These are phyloP conservation scores for Alternaria arbusti DNA, from an alignment of 2,329 filamentous ascomycete genomes.

Conservation along the genomic window DNA sequence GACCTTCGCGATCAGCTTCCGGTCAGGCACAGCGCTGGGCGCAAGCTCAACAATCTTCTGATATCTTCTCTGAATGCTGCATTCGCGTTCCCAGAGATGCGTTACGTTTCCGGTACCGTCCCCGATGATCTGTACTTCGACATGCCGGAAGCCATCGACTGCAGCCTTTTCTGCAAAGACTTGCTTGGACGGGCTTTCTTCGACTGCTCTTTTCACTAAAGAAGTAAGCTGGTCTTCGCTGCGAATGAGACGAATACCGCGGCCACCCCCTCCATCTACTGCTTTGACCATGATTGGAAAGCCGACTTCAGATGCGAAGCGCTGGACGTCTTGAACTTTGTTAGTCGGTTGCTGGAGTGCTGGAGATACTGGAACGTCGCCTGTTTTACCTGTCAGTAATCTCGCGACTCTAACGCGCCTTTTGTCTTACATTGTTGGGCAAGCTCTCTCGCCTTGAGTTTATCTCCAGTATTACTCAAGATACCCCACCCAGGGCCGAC, in stretches of 20 bases:
- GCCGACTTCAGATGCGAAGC: slow-evolving; percentile 65
- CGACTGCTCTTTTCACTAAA: slow-evolving; percentile 58
- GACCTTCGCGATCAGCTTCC: slow-evolving; percentile 56
- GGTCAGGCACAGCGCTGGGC: slow-evolving; percentile 58
- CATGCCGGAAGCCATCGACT: slow-evolving; percentile 65
- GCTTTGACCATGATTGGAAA: slow-evolving; percentile 69
- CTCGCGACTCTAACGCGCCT: neutral
- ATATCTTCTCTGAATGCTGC: slow-evolving; percentile 65
- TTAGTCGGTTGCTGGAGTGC: slow-evolving; percentile 56
- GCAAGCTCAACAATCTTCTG: slow-evolving; percentile 68
- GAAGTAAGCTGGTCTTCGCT: slow-evolving; percentile 53
- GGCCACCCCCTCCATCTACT: slow-evolving; percentile 68
- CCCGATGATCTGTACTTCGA: slow-evolving; percentile 67
- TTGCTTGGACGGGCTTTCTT: slow-evolving; percentile 64
- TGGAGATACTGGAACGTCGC: slow-evolving; percentile 58
- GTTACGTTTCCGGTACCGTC: slow-evolving; percentile 60
- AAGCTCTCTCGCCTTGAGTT: slow-evolving; percentile 60
- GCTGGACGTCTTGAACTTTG: slow-evolving; percentile 50
- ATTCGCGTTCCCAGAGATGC: slow-evolving; percentile 67
- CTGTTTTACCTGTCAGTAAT: slow-evolving; percentile 17
- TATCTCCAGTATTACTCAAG: slow-evolving; percentile 62
- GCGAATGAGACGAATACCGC: slow-evolving; percentile 64
- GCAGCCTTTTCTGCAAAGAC: slow-evolving; percentile 69
- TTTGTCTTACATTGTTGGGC: slow-evolving; percentile 54
- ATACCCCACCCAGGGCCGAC: slow-evolving; percentile 65